Conservation (phyloP, 2,329 filamentous ascomycete genomes). For the Colletotrichum abscissum region DNA sequence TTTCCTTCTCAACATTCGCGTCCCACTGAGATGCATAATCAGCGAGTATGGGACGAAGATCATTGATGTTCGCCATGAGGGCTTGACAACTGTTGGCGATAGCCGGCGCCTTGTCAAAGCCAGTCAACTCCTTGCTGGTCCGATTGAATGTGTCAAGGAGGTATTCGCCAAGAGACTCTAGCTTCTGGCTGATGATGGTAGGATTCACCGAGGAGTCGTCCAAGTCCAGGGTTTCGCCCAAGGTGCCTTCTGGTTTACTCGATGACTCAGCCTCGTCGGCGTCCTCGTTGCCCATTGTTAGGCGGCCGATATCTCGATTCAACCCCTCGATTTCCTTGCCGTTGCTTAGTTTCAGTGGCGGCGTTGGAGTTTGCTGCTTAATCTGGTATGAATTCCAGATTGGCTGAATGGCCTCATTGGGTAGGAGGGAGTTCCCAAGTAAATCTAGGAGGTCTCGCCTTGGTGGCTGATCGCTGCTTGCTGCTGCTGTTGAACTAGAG, state of each 20-base stretch:
- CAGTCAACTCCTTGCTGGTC: neutral
- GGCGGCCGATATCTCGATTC: neutral
- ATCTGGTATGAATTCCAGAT: neutral
- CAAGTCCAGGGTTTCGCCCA: constrained; percentile 7
- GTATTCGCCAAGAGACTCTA: constrained; percentile 1
- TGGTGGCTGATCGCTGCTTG: neutral
- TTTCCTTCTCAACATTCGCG: neutral
- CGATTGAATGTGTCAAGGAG: neutral
- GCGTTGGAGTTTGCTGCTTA: neutral
- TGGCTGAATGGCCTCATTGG: neutral
- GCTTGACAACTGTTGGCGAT: constrained; percentile 25
- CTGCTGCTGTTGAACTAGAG: no score
- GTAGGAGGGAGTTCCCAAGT: neutral
- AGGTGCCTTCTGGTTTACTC: neutral
- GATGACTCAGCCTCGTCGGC: neutral
- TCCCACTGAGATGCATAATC: constrained; percentile 38
- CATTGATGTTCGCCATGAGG: constrained; percentile 33
- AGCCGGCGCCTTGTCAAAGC: neutral
- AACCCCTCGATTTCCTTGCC: neutral
- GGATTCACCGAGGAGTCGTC: constrained; percentile 17
- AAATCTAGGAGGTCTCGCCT: neutral
- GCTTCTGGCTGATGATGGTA: neutral
- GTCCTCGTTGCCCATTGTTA: neutral
- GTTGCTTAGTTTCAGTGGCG: neutral
- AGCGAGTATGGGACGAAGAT: constrained; percentile 37